A percentile compares a stretch with the other conserved stretches of the same genome.
phyloP scores from a whole-genome alignment of 176 grass and related monocot genomes.

The Aegilops tauschii region DNA sequence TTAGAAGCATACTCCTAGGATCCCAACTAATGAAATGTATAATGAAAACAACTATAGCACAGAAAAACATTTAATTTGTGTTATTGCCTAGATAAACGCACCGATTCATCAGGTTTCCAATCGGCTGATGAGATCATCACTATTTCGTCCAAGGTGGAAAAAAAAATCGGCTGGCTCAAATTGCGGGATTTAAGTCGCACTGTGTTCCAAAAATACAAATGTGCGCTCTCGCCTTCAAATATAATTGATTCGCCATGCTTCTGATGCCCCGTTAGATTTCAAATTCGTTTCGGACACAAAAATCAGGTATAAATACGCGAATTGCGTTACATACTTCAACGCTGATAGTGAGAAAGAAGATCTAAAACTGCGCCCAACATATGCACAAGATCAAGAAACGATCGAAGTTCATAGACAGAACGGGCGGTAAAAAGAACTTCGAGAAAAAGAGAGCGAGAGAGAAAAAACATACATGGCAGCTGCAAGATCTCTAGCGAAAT shows the following conservation, averaged over 20 bases:
- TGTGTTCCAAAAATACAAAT: neutral
- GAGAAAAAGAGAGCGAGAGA: neutral
- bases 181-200: neutral
- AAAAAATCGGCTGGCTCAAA: neutral
- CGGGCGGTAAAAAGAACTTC: neutral
- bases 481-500: neutral
- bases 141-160: neutral
- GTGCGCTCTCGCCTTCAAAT: neutral
- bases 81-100: neutral
- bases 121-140: neutral
- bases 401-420: neutral
- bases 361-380: neutral
- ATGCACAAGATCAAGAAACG: constrained; percentile 17
- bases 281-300: neutral
- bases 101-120: neutral
- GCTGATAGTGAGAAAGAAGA: neutral
- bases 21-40: neutral
- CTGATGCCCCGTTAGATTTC: neutral
- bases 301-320: neutral
- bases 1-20: neutral
- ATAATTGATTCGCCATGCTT: neutral
- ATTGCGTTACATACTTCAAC: neutral
- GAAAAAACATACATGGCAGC: constrained; percentile 14
- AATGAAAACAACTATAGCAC: neutral
- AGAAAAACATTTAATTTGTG: neutral